Percentiles rank a stretch among this genome's conserved stretches.
Evolutionary conservation across 1,139 yeast genomes (phyloP).

Genomic region (Geotrichum klebahnii): DNA sequence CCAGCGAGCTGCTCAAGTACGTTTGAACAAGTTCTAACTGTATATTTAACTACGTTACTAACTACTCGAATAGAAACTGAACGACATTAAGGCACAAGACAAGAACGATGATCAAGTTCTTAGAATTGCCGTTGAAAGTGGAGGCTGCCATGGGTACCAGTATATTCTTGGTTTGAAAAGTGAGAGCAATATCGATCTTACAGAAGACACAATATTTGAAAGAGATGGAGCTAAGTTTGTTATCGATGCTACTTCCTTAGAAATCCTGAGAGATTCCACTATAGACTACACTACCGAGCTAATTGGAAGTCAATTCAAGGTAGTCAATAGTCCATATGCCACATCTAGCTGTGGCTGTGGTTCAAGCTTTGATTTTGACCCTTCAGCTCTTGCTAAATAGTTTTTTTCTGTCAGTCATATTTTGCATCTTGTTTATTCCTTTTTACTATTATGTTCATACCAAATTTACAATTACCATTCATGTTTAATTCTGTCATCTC

Average conservation of each 20-base stretch:
- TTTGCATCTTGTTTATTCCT: background rate
- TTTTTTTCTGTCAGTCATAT: background rate
- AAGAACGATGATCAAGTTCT: slow-evolving; percentile 59
- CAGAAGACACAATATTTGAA: slow-evolving; percentile 54
- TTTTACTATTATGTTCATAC: background rate
- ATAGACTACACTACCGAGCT: slow-evolving; percentile 87
- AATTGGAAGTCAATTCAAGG: slow-evolving; percentile 91
- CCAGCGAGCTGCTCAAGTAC: slow-evolving; percentile 43
- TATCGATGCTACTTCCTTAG: slow-evolving; percentile 75
- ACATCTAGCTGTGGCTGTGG: slow-evolving; percentile 97
- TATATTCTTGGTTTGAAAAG: slow-evolving; percentile 66
- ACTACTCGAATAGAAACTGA: slow-evolving; percentile 45
- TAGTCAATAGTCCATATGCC: slow-evolving; percentile 84
- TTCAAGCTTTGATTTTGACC: slow-evolving; percentile 84
- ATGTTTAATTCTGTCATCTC: background rate
- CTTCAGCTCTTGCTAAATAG: slow-evolving; percentile 38
- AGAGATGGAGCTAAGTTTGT: slow-evolving; percentile 67
- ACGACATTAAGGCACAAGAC: slow-evolving; percentile 55
- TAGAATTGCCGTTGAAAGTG: slow-evolving; percentile 83
- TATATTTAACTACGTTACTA: background rate
- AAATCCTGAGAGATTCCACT: slow-evolving; percentile 78
- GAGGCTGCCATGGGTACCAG: slow-evolving; percentile 98
- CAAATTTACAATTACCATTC: background rate
- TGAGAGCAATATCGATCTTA: slow-evolving; percentile 42
- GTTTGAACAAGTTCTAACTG: background rate